Percentiles rank a stretch among this genome's conserved stretches.
phyloP scores from a whole-genome alignment of 164 flowering plant species.

The Hamamelis virginiana region DNA sequence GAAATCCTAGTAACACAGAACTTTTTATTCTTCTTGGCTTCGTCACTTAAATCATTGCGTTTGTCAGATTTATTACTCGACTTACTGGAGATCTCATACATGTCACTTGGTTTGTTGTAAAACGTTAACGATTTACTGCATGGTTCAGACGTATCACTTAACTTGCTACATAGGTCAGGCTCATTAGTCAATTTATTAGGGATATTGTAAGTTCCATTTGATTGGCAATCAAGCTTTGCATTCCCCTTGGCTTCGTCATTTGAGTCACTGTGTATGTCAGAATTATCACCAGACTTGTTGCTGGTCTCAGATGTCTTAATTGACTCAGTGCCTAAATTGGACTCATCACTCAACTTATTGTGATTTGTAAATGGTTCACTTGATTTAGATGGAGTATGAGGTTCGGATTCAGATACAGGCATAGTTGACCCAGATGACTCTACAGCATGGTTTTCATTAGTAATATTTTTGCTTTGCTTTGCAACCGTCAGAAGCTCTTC shows the following conservation, averaged over 20 bases:
- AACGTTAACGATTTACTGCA: constrained; percentile 10
- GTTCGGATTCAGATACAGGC: constrained; percentile 25
- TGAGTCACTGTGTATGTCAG: constrained; percentile 11
- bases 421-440: constrained; percentile 30
- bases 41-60: constrained; percentile 30
- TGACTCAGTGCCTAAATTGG: constrained; percentile 14
- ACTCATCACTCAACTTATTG: constrained; percentile 25
- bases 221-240: constrained; percentile 8
- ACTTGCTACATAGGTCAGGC: constrained; percentile 13
- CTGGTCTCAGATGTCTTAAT: constrained; percentile 23
- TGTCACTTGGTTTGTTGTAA: constrained; percentile 20
- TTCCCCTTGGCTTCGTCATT: constrained; percentile 12
- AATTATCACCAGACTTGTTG: constrained; percentile 17
- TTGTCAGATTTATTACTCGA: constrained; percentile 22
- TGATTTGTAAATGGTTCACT: constrained; percentile 14
- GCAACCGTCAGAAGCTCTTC: constrained; percentile 68
- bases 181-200: constrained; percentile 18
- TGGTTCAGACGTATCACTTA: constrained; percentile 24
- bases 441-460: constrained; percentile 23
- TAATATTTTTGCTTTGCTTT: constrained; percentile 31
- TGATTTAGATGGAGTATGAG: constrained; percentile 16
- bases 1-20: constrained; percentile 50
- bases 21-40: constrained; percentile 44
- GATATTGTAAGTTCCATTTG: constrained; percentile 24
- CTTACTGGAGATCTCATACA: constrained; percentile 22